Base-by-base conservation (phyloP, 352 stramenopile species). In the Thraustotheca clavata region DNA sequence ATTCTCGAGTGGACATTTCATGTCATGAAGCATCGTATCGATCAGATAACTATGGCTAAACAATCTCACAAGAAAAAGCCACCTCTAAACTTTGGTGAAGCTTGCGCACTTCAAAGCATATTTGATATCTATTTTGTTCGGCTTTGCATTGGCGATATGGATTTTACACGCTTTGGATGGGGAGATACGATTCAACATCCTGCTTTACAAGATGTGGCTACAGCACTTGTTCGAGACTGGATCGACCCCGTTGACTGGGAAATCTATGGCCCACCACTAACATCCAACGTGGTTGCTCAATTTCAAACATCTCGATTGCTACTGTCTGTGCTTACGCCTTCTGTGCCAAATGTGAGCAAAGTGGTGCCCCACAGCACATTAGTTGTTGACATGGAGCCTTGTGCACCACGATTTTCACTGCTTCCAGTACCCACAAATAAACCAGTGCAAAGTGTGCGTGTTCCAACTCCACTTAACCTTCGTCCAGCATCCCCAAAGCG, bases 111-210 rank as follows among this genome's bases (percentile, higher is more conserved):
- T 59, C 86, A 95, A 70, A 91, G 91, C 59, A 72, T 95, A 7
- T 95, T 95, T 52, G 86, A 95, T 59, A 85, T 95, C 77, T 93
- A 95, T 66, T 95, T 93, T 69, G 80, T 95, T 33, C 86, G 86
- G 6, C 81, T 85, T 14, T 89, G 82, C 14, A 71, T 93, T 24
- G 86, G 86, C 9, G 90, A 90, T 60, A 89, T 79, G 7, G 83
- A 91, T 59, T 95, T 95, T 43, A 77, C 91, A 62, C 86, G 86
- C 26, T 95, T 95, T 62, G 86, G 83, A 33, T 95, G 86, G 86
- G 83, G 86, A 26, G 86, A 95, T 49, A 81, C 91, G 20, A 68
- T 91, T 41, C 73, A 89, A 38, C 67, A 75, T 0, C 74, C 75
- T 16, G 32, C 31, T n/a, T 26, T 35, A 7, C 41, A 59, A 59